Percentiles rank a stretch among this genome's conserved stretches.
These are phyloP conservation scores for Aspergillus fijiensis DNA, from an alignment of 2,329 filamentous ascomycete genomes.

Conservation along the genomic window DNA sequence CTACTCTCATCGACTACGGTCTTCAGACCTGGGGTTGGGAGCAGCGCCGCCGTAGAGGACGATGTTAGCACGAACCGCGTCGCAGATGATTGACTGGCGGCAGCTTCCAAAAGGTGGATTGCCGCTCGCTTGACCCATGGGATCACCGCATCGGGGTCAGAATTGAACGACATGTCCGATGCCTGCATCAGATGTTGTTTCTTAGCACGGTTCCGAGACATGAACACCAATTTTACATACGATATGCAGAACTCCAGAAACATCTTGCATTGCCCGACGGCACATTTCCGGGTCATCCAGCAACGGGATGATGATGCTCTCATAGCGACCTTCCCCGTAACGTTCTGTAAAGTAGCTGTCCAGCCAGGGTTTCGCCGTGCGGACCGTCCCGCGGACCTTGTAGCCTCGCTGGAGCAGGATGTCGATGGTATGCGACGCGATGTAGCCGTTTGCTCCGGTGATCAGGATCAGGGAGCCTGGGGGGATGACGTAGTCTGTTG, in stretches of 20 bases:
- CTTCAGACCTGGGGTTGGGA: background rate
- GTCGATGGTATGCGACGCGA: conserved; percentile 43
- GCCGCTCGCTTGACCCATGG: conserved; percentile 7
- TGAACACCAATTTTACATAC: background rate
- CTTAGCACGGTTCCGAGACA: background rate
- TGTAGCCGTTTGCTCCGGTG: conserved; percentile 47
- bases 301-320: background rate
- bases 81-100: conserved; percentile 7
- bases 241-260: background rate
- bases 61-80: conserved; percentile 22
- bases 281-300: background rate
- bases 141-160: conserved; percentile 12
- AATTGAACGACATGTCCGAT: conserved; percentile 16
- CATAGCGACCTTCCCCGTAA: conserved; percentile 9
- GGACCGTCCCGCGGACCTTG: conserved; percentile 47
- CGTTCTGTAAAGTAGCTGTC: conserved; percentile 26
- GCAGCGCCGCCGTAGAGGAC: conserved; percentile 15
- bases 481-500: conserved; percentile 11
- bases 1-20: conserved; percentile 15
- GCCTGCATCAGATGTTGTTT: background rate
- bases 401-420: conserved; percentile 43
- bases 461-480: conserved; percentile 37
- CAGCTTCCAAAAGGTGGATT: conserved; percentile 16
- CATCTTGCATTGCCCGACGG: background rate
- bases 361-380: conserved; percentile 35